phyloP scores from a whole-genome alignment of 768 basidiomycete species.

The Suillus fuscotomentosus region DNA sequence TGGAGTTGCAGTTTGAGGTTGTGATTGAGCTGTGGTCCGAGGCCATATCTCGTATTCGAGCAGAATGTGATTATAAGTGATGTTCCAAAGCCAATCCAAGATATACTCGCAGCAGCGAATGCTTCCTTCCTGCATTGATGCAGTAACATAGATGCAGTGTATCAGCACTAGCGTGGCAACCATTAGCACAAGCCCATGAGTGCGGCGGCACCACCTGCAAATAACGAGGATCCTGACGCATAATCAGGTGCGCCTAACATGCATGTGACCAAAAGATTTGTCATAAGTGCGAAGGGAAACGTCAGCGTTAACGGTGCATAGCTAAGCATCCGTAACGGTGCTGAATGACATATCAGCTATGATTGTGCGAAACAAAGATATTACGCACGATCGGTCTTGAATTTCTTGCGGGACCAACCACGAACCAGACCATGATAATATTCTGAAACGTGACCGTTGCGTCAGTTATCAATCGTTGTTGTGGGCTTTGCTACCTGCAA shows the following conservation, averaged over 20 bases:
- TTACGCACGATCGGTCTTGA: constrained; percentile 58
- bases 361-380: not conserved
- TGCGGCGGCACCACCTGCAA: constrained; percentile 78
- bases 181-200: constrained; percentile 62
- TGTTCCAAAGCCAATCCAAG: not conserved
- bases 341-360: constrained; percentile 26
- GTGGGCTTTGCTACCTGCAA: too few relatives aligned
- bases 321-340: constrained; percentile 68
- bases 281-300: constrained; percentile 75
- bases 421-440: too few relatives aligned
- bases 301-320: constrained; percentile 75
- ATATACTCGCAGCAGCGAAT: constrained; percentile 48
- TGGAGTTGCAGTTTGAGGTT: constrained; percentile 14
- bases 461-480: too few relatives aligned
- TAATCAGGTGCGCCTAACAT: constrained; percentile 66
- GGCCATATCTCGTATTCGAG: constrained; percentile 40
- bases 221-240: constrained; percentile 70
- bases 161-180: constrained; percentile 46
- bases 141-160: constrained; percentile 67
- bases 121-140: constrained; percentile 57
- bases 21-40: constrained; percentile 10
- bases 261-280: constrained; percentile 87
- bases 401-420: constrained; percentile 44
- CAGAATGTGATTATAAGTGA: constrained; percentile 20
- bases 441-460: too few relatives aligned